These are phyloP conservation scores for Tagetes patula DNA, from an alignment of 129 eudicot genomes.

Conservation along the genomic window DNA sequence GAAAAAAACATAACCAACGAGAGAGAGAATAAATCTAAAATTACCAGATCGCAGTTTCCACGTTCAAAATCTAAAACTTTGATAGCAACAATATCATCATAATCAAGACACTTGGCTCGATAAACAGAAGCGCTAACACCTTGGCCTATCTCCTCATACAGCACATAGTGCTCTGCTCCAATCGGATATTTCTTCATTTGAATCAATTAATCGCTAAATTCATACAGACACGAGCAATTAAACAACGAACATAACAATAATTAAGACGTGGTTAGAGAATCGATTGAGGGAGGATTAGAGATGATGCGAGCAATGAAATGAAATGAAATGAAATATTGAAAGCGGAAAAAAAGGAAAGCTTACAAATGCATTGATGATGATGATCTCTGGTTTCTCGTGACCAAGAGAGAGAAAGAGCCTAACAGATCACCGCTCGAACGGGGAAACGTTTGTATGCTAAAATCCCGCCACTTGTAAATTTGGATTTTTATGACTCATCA, in stretches of 20 bases:
- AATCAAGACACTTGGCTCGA: conserved; percentile 46
- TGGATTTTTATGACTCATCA: conserved; percentile 1
- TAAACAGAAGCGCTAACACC: conserved; percentile 58
- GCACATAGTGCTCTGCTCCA: conserved; percentile 46
- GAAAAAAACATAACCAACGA: neutral
- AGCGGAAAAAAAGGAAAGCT: conserved; percentile 27
- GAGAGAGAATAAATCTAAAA: conserved; percentile 2
- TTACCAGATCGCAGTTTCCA: conserved; percentile 47
- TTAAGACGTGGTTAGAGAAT: no score
- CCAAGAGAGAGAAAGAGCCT: conserved; percentile 38
- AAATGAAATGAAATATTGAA: neutral
- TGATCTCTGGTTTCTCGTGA: conserved; percentile 51
- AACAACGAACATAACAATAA: neutral
- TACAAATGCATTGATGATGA: conserved; percentile 33
- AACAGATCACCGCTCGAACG: conserved; percentile 57
- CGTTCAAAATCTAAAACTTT: conserved; percentile 60
- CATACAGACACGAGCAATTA: neutral
- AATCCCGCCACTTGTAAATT: conserved; percentile 55
- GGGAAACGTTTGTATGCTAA: conserved; percentile 43
- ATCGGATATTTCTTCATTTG: conserved; percentile 46
- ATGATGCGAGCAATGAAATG: no score
- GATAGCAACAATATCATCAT: conserved; percentile 52
- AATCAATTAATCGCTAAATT: neutral
- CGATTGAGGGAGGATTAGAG: no score
- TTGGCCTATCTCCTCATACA: conserved; percentile 59